A percentile compares a stretch with the other conserved stretches of the same genome.
Evolutionary conservation across 2,329 filamentous ascomycete genomes (phyloP).

Genomic region (Diplodia corticola): DNA sequence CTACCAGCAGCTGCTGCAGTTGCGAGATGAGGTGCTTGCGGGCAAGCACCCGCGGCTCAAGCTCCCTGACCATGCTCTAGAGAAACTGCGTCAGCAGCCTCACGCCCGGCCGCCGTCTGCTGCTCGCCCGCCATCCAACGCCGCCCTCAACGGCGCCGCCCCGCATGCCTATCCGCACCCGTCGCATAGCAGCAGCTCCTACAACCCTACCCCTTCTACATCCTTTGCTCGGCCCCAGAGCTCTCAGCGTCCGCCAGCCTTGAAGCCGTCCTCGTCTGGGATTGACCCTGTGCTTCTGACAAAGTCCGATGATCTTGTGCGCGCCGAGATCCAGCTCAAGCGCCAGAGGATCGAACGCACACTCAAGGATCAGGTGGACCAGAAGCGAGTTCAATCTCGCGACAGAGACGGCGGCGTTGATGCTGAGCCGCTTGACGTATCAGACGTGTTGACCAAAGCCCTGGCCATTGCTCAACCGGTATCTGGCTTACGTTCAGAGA

Average conservation of each 20-base stretch:
- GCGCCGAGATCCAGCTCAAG: constrained; percentile 77
- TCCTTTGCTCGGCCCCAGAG: constrained; percentile 20
- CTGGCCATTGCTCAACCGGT: constrained; percentile 71
- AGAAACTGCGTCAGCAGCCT: constrained; percentile 38
- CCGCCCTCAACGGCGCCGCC: constrained; percentile 9
- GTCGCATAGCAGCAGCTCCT: constrained; percentile 12
- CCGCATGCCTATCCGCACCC: constrained; percentile 7
- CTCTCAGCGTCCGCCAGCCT: neutral
- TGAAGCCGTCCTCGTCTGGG: constrained; percentile 58
- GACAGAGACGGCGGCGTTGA: constrained; percentile 54
- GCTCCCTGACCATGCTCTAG: constrained; percentile 55
- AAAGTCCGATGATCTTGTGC: constrained; percentile 82
- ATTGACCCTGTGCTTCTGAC: constrained; percentile 82
- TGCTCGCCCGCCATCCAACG: constrained; percentile 24
- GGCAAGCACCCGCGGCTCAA: constrained; percentile 68
- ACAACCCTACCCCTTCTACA: constrained; percentile 28
- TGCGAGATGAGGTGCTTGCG: constrained; percentile 78
- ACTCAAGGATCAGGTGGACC: constrained; percentile 75
- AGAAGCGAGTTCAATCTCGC: constrained; percentile 53
- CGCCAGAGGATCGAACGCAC: constrained; percentile 77
- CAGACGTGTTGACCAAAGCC: constrained; percentile 55
- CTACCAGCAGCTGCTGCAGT: constrained; percentile 76
- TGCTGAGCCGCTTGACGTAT: constrained; percentile 45
- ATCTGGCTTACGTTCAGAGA: constrained; percentile 55
- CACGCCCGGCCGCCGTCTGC: constrained; percentile 27